Conservation (phyloP, 2,329 filamentous ascomycete genomes). For the Talaromyces sp. region DNA sequence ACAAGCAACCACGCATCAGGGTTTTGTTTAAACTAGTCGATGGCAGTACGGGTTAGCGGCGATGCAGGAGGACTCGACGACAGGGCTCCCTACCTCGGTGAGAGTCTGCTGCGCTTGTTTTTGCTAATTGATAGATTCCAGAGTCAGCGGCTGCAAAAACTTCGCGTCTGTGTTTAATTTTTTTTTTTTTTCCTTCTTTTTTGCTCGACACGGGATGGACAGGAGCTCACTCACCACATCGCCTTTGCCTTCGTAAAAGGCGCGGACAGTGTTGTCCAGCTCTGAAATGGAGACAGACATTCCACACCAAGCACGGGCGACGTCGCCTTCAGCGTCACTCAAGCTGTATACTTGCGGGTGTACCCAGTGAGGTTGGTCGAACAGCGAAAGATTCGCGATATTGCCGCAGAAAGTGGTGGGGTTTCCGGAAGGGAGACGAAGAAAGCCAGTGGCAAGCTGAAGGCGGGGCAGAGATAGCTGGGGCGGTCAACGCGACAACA, state of each 20-base stretch:
- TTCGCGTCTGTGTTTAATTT: not conserved
- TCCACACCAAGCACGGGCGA: slow-evolving; percentile 28
- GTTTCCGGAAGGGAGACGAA: slow-evolving; percentile 7
- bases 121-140: slow-evolving; percentile 59
- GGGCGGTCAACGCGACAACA: slow-evolving; percentile 10
- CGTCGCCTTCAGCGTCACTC: slow-evolving; percentile 21
- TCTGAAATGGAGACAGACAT: slow-evolving; percentile 78
- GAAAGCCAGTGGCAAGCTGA: slow-evolving; percentile 9
- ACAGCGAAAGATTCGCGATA: not conserved
- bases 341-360: slow-evolving; percentile 14
- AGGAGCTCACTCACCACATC: slow-evolving; percentile 70
- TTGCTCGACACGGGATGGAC: not conserved
- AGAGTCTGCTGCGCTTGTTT: slow-evolving; percentile 89
- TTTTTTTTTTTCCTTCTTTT: no score
- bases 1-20: slow-evolving; percentile 97
- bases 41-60: slow-evolving; percentile 11
- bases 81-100: slow-evolving; percentile 66
- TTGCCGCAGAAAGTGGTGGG: slow-evolving; percentile 5
- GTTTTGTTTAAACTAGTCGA: slow-evolving; percentile 88
- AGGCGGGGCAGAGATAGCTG: slow-evolving; percentile 13
- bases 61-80: slow-evolving; percentile 10
- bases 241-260: slow-evolving; percentile 96
- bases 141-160: slow-evolving; percentile 13
- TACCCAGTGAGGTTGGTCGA: slow-evolving; percentile 5
- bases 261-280: slow-evolving; percentile 91